Conservation (phyloP, 2,329 filamentous ascomycete genomes). For the Fusarium irregulare region DNA sequence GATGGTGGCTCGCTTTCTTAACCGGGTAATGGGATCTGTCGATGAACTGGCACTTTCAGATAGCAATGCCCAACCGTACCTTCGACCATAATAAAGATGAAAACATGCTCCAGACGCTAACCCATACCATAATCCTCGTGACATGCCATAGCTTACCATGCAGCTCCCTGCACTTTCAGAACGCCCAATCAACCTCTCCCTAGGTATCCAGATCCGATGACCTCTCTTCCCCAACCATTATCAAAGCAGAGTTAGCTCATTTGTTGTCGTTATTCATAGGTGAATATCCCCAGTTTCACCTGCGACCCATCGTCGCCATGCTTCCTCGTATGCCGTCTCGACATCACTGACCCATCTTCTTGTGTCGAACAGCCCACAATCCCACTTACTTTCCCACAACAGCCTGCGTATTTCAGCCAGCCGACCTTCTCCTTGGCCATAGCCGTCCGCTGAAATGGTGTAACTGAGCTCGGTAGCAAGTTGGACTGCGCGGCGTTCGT, state of each 20-base stretch:
- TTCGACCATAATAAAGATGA: constrained; percentile 7
- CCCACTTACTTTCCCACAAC: constrained; percentile 86
- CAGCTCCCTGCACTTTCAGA: constrained; percentile 15
- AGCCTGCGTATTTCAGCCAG: constrained; percentile 82
- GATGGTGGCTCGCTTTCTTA: neutral
- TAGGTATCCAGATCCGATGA: constrained; percentile 1
- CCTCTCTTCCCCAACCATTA: neutral
- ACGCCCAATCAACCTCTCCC: neutral
- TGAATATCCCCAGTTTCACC: constrained; percentile 95
- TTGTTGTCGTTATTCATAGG: constrained; percentile 58
- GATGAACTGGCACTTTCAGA: constrained; percentile 15
- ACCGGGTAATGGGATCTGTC: constrained; percentile 2
- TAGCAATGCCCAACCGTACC: neutral
- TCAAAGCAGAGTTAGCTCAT: neutral
- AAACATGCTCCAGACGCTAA: constrained; percentile 25
- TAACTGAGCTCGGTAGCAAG: constrained; percentile 75
- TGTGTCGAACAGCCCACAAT: constrained; percentile 90
- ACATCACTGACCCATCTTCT: constrained; percentile 89
- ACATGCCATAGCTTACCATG: constrained; percentile 16
- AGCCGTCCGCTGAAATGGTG: constrained; percentile 54
- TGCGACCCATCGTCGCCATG: constrained; percentile 88
- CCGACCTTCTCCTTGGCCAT: constrained; percentile 71
- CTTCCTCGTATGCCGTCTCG: constrained; percentile 87
- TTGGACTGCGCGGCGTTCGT: constrained; percentile 80
- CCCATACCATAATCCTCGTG: constrained; percentile 9